Evolutionary conservation across 495 filamentous ascomycete species (phyloP), one percentile per base, ranked within the genome.

Genomic region (Talaromyces proteolyticus): DNA sequence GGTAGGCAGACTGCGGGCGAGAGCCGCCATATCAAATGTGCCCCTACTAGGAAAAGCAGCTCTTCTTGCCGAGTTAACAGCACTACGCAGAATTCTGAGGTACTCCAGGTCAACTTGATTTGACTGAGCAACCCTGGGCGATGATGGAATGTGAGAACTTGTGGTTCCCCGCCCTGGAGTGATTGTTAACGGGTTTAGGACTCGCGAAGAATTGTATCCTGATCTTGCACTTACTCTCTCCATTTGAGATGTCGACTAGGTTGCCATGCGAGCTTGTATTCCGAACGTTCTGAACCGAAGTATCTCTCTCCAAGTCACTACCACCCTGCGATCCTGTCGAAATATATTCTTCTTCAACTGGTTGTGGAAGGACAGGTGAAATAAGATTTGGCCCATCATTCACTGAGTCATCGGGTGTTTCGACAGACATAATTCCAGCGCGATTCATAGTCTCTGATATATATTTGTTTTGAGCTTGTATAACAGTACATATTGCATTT

Each of bases 71-170:
- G 54, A 49, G 0, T 49, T 40, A 29, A 67, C 54, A 3, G 67
- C 63, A 34, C 61, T 54, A 12, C 53, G 43, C 19, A 73, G 53
- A 23, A 70, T 56, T 5, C 39, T 51, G 18, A 24, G 6, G 44
- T 68, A 70, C 20, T 38, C 43, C n/a, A 21, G 12, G 42, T 51
- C 43, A 12, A 6, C 21, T 37, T 0, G 21, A 6, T 29, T 29
- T 29, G 53, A 43, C 43, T 2, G 48, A 41, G 42, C 16, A 14
- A 41, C 21, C 21, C 19, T 17, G 2, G 23, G n/a, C 21, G 36
- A 5, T 29, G 25, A 29, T 12, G 6, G 12, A 12, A 34, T n/a
- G 12, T 29, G 25, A n/a, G n/a, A n/a, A n/a, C n/a, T n/a, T n/a
- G n/a, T n/a, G n/a, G n/a, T n/a, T n/a, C n/a, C n/a, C n/a, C n/a